A percentile compares a stretch with the other conserved stretches of the same genome.
phyloP scores from a whole-genome alignment of 1,284 basidiomycete genomes.

The Pascua sp. region DNA sequence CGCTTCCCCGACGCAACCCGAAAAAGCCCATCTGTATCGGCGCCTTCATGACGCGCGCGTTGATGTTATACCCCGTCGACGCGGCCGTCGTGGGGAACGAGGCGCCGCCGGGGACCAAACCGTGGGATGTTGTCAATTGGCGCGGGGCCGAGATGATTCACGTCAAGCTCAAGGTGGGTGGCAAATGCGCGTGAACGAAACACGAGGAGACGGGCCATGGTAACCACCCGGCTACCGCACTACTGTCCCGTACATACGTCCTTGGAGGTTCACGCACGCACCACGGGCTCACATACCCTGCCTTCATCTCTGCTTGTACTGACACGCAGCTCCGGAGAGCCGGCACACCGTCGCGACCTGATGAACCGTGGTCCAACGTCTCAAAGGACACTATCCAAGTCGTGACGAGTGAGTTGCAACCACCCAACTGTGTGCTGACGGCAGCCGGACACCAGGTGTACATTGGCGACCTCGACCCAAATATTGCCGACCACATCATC shows the following conservation, averaged over 20 bases:
- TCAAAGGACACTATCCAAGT: constrained; percentile 74
- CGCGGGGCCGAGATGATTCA: constrained; percentile 65
- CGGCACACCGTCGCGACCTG: constrained; percentile 55
- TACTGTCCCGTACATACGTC: neutral
- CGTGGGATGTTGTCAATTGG: constrained; percentile 31
- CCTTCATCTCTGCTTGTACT: constrained; percentile 3
- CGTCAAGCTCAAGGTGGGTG: constrained; percentile 61
- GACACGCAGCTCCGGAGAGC: constrained; percentile 29
- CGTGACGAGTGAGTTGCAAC: constrained; percentile 57
- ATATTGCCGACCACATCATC: constrained; percentile 69
- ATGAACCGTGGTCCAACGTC: constrained; percentile 54
- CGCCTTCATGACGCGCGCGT: constrained; percentile 70
- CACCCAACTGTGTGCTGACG: constrained; percentile 8
- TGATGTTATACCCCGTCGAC: constrained; percentile 78
- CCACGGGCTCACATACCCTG: too few relatives aligned
- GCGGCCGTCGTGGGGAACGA: constrained; percentile 59
- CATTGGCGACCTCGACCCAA: constrained; percentile 82
- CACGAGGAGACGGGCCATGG: neutral
- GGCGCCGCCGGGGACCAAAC: constrained; percentile 37
- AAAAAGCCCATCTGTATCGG: constrained; percentile 71
- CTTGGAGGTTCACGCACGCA: too few relatives aligned
- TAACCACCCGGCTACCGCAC: too few relatives aligned
- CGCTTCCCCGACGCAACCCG: constrained; percentile 12
- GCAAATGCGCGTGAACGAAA: neutral
- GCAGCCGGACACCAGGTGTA: constrained; percentile 49